These are phyloP conservation scores for Anacardium occidentale DNA, from an alignment of 345 rosid genomes.

Conservation along the genomic window DNA sequence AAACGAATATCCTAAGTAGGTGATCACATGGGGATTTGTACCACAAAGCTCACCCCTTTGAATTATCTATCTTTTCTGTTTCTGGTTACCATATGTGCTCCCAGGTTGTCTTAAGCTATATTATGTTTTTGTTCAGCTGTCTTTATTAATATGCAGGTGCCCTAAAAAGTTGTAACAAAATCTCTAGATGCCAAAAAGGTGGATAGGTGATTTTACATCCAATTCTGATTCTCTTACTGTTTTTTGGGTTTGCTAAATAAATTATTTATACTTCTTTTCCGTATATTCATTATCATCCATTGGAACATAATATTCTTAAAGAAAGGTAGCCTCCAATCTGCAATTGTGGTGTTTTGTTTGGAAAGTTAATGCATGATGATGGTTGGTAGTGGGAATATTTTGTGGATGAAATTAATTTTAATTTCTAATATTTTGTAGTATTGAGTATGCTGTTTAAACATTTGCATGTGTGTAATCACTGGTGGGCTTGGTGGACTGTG, in stretches of 20 bases:
- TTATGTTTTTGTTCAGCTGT: background rate
- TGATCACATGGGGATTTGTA: too few relatives aligned
- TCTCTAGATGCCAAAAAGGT: background rate
- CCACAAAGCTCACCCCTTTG: too few relatives aligned
- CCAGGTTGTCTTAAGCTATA: background rate
- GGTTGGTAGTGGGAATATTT: background rate
- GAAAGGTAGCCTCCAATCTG: background rate
- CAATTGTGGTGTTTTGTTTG: background rate
- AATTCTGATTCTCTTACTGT: background rate
- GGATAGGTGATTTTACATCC: background rate
- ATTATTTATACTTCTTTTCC: background rate
- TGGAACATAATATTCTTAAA: background rate
- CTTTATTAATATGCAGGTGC: background rate
- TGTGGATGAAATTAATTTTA: background rate
- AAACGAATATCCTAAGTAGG: too few relatives aligned
- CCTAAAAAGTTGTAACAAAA: background rate
- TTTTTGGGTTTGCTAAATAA: background rate
- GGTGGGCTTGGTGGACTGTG: background rate
- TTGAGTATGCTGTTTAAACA: background rate
- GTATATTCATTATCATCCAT: background rate
- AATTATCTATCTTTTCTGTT: background rate
- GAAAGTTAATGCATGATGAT: background rate
- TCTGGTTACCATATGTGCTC: background rate
- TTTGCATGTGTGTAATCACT: background rate
- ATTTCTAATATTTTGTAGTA: background rate